Conservation (phyloP, 192 early-diverging fungal species). For the Backusella circina region DNA sequence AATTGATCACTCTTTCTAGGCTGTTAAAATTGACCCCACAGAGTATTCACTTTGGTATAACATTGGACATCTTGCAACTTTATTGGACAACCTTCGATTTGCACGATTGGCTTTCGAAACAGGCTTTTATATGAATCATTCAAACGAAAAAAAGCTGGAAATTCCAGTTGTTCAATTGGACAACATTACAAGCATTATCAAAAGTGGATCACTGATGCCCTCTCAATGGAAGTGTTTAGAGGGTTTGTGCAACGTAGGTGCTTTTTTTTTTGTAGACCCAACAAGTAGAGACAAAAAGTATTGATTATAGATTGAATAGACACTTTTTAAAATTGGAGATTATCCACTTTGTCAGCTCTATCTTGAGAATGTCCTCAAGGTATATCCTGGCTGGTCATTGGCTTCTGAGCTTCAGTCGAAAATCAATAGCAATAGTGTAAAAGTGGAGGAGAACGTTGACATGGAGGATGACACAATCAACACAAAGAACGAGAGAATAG, state of each 20-base stretch:
- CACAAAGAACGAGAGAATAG: neutral
- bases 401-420: neutral
- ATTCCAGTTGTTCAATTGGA: neutral
- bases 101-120: slow-evolving; percentile 30
- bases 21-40: slow-evolving; percentile 29
- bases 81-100: slow-evolving; percentile 13
- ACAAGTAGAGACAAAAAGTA: neutral
- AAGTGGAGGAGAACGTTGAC: neutral
- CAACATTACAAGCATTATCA: neutral
- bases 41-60: slow-evolving; percentile 28
- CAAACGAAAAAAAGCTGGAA: neutral
- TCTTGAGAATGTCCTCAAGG: slow-evolving; percentile 15
- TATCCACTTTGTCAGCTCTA: slow-evolving; percentile 35
- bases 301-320: slow-evolving; percentile 11
- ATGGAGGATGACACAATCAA: neutral
- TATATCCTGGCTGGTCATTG: neutral
- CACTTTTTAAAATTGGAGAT: slow-evolving; percentile 43
- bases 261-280: neutral
- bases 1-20: neutral
- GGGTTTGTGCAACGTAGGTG: slow-evolving; percentile 23
- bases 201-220: slow-evolving; percentile 5
- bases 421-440: neutral
- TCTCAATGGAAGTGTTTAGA: slow-evolving; percentile 34
- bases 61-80: slow-evolving; percentile 19
- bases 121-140: slow-evolving; percentile 11